Evolutionary conservation across 176 grass and related monocot species (phyloP).

Genomic region (Pontederia paniculata): DNA sequence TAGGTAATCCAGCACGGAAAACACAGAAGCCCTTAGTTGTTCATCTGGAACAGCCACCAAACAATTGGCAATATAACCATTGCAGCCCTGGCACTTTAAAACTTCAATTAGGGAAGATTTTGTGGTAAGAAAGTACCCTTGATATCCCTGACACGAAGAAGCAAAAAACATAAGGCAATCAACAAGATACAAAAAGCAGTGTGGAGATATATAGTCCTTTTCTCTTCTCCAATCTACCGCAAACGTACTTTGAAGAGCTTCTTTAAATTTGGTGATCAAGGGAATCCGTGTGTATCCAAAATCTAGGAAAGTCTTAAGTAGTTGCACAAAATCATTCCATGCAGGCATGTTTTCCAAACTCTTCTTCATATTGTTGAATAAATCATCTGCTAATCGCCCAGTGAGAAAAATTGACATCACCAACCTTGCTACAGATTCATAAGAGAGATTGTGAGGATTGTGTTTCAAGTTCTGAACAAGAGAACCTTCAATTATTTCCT

Average conservation of each 20-base stretch:
- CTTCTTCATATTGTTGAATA: constrained; percentile 18
- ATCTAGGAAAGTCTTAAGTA: constrained; percentile 31
- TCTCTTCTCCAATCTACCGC: constrained; percentile 12
- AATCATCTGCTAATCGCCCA: constrained; percentile 18
- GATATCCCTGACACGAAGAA: constrained; percentile 16
- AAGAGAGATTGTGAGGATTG: constrained; percentile 24
- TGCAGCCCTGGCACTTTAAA: constrained; percentile 33
- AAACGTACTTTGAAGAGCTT: constrained; percentile 33
- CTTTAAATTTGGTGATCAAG: constrained; percentile 27
- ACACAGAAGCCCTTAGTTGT: neutral
- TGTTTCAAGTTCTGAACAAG: constrained; percentile 12
- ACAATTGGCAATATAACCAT: constrained; percentile 30
- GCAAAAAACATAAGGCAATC: constrained; percentile 48
- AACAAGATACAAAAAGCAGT: constrained; percentile 48
- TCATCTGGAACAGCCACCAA: constrained; percentile 8
- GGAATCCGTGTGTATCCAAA: constrained; percentile 21
- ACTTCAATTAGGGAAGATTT: constrained; percentile 45
- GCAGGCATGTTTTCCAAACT: constrained; percentile 8
- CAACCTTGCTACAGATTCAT: constrained; percentile 37
- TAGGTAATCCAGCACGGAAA: constrained; percentile 19
- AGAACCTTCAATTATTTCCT: constrained; percentile 26
- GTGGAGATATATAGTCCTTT: constrained; percentile 39
- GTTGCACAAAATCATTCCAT: constrained; percentile 38
- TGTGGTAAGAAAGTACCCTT: constrained; percentile 28
- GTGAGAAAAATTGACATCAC: constrained; percentile 32